Conservation (phyloP, 371 early-diverging fungal genomes). For the Batrachochytrium dendrobatidis region DNA sequence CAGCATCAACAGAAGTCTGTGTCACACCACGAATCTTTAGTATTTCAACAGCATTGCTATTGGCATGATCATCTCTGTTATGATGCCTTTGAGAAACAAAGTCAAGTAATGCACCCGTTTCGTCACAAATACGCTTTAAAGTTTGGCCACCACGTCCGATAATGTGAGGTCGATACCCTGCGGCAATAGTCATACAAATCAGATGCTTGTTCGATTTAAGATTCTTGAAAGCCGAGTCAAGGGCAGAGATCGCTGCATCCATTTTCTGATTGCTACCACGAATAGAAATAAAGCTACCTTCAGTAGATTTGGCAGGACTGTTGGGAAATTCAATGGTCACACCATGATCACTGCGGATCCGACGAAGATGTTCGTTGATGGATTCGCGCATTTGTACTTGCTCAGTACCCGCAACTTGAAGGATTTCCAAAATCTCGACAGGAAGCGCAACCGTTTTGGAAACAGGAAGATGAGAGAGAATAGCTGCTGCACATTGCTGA, state of each 20-base stretch:
- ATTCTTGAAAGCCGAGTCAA: neutral
- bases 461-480: conserved; percentile 18
- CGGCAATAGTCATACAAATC: neutral
- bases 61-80: conserved; percentile 19
- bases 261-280: conserved; percentile 29
- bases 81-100: conserved; percentile 38
- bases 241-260: conserved; percentile 13
- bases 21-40: conserved; percentile 59
- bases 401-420: conserved; percentile 7
- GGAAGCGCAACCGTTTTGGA: conserved; percentile 26
- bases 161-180: conserved; percentile 50
- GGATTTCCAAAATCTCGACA: conserved; percentile 18
- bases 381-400: conserved; percentile 22
- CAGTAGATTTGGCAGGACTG: conserved; percentile 15
- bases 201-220: neutral
- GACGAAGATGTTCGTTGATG: conserved; percentile 22
- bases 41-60: conserved; percentile 15
- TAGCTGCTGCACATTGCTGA: conserved; percentile 5
- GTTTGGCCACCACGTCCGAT: conserved; percentile 66
- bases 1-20: conserved; percentile 66
- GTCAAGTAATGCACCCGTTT: conserved; percentile 37
- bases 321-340: conserved; percentile 22
- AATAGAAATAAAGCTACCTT: conserved; percentile 20
- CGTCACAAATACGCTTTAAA: conserved; percentile 63
- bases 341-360: conserved; percentile 17